Base-by-base conservation (phyloP, 176 grass and related monocot species). In the Poa annua region DNA sequence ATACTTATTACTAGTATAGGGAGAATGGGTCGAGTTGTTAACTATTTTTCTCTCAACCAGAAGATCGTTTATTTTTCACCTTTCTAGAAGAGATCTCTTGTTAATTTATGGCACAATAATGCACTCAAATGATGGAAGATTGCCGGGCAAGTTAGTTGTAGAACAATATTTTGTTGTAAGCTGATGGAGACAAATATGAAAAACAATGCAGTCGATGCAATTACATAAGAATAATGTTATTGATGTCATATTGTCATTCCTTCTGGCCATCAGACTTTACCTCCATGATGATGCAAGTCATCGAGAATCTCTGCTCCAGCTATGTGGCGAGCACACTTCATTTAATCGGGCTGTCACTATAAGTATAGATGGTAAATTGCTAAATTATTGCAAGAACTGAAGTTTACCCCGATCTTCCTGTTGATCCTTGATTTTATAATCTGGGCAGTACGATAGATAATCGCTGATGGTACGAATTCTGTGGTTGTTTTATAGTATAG, bases 191-290 rank as follows among this genome's bases (percentile, higher is more conserved):
- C 47, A 48, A 48, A 11, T 51, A 75, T n/a, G 22, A 15, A 22
- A 74, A 56, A 38, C 4, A 76, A n/a, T n/a, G n/a, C n/a, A n/a
- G n/a, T n/a, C n/a, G 64, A 80, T 35, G 51, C 12, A 17, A 81
- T 81, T 57, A 57, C 11, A 71, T 16, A 64, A 32, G 8, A 3
- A 39, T 39, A 39, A 39, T 39, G 42, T 47, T 47, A 29, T 14
- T 62, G 22, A 61, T 47, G 21, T 4, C 29, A n/a, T n/a, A n/a
- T n/a, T n/a, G 29, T 29, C 29, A 3, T 75, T 55, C 5, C 4
- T 74, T 51, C 15, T 7, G 33, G n/a, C 65, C 52, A 56, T 26
- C 15, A 29, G 35, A 81, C 15, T 56, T 70, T 21, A 71, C 50
- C 60, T 66, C 25, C 13, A 13, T 33, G 35, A 55, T 60, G 50